Evolutionary conservation across 345 rosid genomes (phyloP).

Genomic region (Mallotus nudiflorus): DNA sequence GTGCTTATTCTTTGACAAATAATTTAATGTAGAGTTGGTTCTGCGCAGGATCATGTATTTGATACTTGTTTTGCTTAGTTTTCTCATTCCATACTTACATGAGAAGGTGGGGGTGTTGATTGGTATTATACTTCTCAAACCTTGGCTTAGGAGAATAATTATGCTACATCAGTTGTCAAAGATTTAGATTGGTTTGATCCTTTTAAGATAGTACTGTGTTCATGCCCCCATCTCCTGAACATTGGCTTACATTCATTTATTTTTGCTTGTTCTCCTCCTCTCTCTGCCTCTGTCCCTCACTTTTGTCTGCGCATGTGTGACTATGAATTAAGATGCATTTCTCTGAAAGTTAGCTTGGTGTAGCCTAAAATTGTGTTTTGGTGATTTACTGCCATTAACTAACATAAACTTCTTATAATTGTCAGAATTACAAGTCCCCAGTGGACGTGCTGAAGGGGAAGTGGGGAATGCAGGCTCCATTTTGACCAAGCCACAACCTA

Average conservation of each 20-base stretch:
- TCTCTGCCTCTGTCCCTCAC: too few relatives aligned
- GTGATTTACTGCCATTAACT: neutral
- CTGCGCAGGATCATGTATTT: too few relatives aligned
- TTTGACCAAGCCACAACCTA: conserved; percentile 40
- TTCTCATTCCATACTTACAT: neutral
- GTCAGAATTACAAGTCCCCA: conserved; percentile 60
- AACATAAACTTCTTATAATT: conserved; percentile 15
- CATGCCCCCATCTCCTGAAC: too few relatives aligned
- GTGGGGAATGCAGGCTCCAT: conserved; percentile 27
- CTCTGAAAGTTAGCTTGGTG: neutral
- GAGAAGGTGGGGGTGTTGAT: neutral
- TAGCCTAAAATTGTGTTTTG: neutral
- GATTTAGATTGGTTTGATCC: too few relatives aligned
- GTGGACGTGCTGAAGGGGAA: conserved; percentile 65
- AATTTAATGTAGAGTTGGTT: neutral
- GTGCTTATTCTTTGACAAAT: too few relatives aligned
- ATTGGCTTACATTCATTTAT: too few relatives aligned
- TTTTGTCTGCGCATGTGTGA: neutral
- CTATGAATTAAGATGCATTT: neutral
- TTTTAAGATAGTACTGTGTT: too few relatives aligned
- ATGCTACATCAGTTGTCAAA: too few relatives aligned
- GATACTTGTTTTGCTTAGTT: neutral
- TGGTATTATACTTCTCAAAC: too few relatives aligned
- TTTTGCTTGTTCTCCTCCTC: too few relatives aligned
- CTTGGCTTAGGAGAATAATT: too few relatives aligned